Evolutionary conservation across 495 filamentous ascomycete genomes (phyloP), one percentile per base, ranked within the genome.

Genomic region (Haplographium delicatum): DNA sequence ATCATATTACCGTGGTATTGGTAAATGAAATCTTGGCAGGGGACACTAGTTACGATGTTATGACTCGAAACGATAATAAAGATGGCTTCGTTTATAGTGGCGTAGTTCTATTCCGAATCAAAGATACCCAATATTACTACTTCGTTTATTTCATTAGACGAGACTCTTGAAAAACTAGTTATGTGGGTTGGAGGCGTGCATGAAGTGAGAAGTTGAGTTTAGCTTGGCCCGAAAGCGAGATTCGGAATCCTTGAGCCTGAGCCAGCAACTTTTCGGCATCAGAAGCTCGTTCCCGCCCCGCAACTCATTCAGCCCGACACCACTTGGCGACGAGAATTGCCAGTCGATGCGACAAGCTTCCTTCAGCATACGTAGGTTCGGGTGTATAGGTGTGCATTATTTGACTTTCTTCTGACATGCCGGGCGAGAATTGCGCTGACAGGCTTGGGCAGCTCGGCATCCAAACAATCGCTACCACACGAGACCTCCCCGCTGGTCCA

Each of bases 401-500:
- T 53, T 42, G 43, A 45, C 8, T 39, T 22, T 5, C 24, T 27
- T 33, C 19, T 9, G 24, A 24, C 39, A n/a, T n/a, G n/a, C n/a
- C 7, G 15, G n/a, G 41, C 27, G 18, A 38, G n/a, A 18, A 13
- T 35, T 37, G 18, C n/a, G 20, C 34, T 47, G 44, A 53, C 37
- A 8, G 7, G 28, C 50, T 33, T 22, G 25, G 0, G 42, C 33
- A 53, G 50, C 31, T 47, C 43, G 31, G 26, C 33, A 19, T 22
- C 33, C 11, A 47, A 15, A 31, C 24, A 7, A 7, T 11, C 43
- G n/a, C 8, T 22, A 19, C 30, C 24, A 23, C 54, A 51, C 52
- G 39, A 46, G 47, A 54, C 39, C 55, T 39, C 41, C 33, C 46
- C 33, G 31, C 19, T 5, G 46, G 38, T 28, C 41, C 4, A 35